A percentile compares a stretch with the other conserved stretches of the same genome.
phyloP scores from a whole-genome alignment of 495 filamentous ascomycete genomes.

The Lophiotrema nucula region DNA sequence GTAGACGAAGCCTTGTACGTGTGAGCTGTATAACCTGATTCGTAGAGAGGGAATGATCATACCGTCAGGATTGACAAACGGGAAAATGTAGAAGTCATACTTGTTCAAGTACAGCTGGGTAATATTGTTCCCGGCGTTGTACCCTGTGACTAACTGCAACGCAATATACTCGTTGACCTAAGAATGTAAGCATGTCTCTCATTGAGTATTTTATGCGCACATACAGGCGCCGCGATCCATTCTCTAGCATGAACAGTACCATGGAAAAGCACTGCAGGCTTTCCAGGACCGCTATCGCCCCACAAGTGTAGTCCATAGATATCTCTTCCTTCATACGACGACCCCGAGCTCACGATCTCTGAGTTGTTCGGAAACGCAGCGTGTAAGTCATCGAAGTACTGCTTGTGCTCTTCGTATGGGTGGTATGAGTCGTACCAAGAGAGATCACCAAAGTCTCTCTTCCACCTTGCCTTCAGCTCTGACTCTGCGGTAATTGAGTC shows the following conservation, averaged over 20 bases:
- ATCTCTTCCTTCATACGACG: conserved; percentile 49
- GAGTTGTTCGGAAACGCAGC: conserved; percentile 48
- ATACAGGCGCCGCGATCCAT: conserved; percentile 53
- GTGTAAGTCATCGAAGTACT: conserved; percentile 51
- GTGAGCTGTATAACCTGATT: no score
- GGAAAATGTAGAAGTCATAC: conserved; percentile 63
- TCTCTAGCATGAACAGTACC: conserved; percentile 62
- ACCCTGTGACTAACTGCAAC: conserved; percentile 51
- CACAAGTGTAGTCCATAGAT: conserved; percentile 61
- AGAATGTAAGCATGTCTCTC: not conserved
- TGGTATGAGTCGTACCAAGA: conserved; percentile 60
- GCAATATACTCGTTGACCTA: conserved; percentile 55
- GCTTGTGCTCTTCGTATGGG: conserved; percentile 53
- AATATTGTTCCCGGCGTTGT: conserved; percentile 40
- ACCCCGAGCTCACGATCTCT: conserved; percentile 52
- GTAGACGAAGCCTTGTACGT: conserved; percentile 57
- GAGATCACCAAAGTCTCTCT: conserved; percentile 11
- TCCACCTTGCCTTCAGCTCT: conserved; percentile 17
- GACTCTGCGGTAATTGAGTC: conserved; percentile 38
- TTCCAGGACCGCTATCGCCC: conserved; percentile 52
- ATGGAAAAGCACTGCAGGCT: conserved; percentile 58
- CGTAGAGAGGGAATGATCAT: not conserved
- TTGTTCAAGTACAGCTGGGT: conserved; percentile 50
- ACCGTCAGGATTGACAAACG: conserved; percentile 59
- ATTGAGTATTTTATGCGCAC: not conserved